Percentiles rank a stretch among this genome's conserved stretches.
These are phyloP conservation scores for Raphanus hybrid DNA, from an alignment of 441 rosid species.

Conservation along the genomic window DNA sequence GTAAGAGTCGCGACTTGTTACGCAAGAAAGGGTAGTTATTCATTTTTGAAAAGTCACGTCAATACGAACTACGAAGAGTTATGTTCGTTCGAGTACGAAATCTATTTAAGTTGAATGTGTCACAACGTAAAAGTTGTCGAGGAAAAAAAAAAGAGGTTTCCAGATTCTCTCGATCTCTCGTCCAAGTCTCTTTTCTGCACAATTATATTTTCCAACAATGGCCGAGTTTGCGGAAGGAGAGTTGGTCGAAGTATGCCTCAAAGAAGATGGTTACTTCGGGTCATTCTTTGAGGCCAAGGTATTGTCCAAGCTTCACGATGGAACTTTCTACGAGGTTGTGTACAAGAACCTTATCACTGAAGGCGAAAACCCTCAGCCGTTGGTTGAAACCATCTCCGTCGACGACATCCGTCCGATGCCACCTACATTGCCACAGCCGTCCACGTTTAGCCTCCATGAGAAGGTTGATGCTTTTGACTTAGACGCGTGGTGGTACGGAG, in stretches of 20 bases:
- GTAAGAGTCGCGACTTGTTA: too few relatives aligned
- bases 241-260: constrained; percentile 38
- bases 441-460: neutral
- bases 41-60: too few relatives aligned
- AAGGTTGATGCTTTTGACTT: constrained; percentile 41
- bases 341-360: constrained; percentile 38
- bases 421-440: constrained; percentile 6
- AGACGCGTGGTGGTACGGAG: constrained; percentile 48
- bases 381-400: constrained; percentile 38
- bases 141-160: too few relatives aligned
- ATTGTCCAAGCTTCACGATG: neutral
- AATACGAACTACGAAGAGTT: too few relatives aligned
- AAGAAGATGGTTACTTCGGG: constrained; percentile 41
- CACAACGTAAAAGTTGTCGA: too few relatives aligned
- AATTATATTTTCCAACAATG: neutral
- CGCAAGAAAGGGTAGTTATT: too few relatives aligned
- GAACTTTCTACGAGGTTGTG: constrained; percentile 22
- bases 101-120: too few relatives aligned
- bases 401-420: constrained; percentile 44
- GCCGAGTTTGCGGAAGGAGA: constrained; percentile 17
- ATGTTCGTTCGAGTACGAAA: too few relatives aligned
- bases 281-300: constrained; percentile 38
- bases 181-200: too few relatives aligned
- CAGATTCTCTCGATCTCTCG: too few relatives aligned
- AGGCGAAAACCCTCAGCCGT: constrained; percentile 19